Base-by-base conservation (phyloP, 352 stramenopile genomes). In the Lagenidium sp. region DNA sequence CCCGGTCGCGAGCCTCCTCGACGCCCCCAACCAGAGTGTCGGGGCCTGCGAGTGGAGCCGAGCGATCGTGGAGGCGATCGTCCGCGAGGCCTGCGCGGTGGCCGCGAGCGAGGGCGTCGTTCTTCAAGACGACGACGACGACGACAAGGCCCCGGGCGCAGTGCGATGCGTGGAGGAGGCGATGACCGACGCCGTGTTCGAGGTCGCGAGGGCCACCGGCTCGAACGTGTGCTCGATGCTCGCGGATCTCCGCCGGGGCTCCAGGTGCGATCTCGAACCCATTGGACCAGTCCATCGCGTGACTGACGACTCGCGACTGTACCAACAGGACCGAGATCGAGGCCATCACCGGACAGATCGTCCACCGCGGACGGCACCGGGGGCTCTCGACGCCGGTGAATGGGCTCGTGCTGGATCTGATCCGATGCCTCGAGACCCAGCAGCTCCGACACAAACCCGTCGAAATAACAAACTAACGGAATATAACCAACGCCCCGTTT, bases 201-300 rank as follows among this genome's bases (percentile, higher is more conserved):
- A 56, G 2, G 64, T 85, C 16, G 74, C 78, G 11, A 37, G 18
- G 19, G 77, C 66, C 36, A 85, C 72, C 4, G 57, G 64, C 13
- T 51, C 44, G 13, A 91, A 91, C 43, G 45, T 84, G 22, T 88
- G 78, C 48, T 91, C 78, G 41, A 87, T 86, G 63, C 51, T 87
- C 20, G 52, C 70, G 4, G 78, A 91, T 64, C 53, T 91, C 11
- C 75, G 75, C 35, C 60, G 53, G 3, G 68, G 65, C n/a, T 69
- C 63, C 0, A 75, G 54, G 74, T 82, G 52, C 31, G 44, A 13
- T 36, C 13, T 43, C 25, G 42, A 8, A 10, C 21, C 35, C 6
- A n/a, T 40, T n/a, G 12, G 11, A 7, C 36, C 8, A 13, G 28
- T 8, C 8, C 8, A 32, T 32, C 8, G 28, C 28, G 21, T 15